Percentiles rank a stretch among this genome's conserved stretches.
phyloP scores from a whole-genome alignment of 225 moss, liverwort and hornwort species.

The Bryum argenteum region DNA sequence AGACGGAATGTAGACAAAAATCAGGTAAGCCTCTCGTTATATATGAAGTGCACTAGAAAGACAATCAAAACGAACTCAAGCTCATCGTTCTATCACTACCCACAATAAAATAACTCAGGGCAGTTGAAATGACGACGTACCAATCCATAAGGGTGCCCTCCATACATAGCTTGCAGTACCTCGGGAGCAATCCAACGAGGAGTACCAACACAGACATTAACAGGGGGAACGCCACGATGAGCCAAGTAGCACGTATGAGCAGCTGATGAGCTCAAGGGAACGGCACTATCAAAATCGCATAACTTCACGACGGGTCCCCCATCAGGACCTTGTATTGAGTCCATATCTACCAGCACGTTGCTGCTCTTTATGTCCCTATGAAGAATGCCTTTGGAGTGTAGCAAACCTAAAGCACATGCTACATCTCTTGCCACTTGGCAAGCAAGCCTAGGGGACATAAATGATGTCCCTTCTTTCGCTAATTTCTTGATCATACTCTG shows the following conservation, averaged over 20 bases:
- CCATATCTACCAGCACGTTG: conserved; percentile 85
- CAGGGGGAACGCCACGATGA: conserved; percentile 84
- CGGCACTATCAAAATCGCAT: conserved; percentile 92
- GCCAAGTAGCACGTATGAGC: conserved; percentile 91
- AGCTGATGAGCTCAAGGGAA: conserved; percentile 83
- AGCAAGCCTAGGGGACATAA: conserved; percentile 71
- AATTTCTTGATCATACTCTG: conserved; percentile 70
- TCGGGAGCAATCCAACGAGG: conserved; percentile 98
- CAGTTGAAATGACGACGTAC: conserved; percentile 43
- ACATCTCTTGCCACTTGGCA: conserved; percentile 81
- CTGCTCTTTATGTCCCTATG: conserved; percentile 96
- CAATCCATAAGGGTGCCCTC: conserved; percentile 78
- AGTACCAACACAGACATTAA: conserved; percentile 91
- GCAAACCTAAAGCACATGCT: conserved; percentile 75
- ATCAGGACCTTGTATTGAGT: conserved; percentile 59
- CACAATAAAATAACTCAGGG: neutral
- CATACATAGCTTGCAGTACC: conserved; percentile 92
- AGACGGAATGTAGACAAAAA: neutral
- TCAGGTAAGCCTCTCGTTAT: neutral
- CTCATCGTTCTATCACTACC: conserved; percentile 3
- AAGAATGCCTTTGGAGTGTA: conserved; percentile 83
- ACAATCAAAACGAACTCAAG: neutral
- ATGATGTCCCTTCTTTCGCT: conserved; percentile 57
- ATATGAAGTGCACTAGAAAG: neutral
- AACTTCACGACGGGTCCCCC: conserved; percentile 73